Conservation (phyloP, 2,329 filamentous ascomycete genomes). For the Fusarium cicatricum region DNA sequence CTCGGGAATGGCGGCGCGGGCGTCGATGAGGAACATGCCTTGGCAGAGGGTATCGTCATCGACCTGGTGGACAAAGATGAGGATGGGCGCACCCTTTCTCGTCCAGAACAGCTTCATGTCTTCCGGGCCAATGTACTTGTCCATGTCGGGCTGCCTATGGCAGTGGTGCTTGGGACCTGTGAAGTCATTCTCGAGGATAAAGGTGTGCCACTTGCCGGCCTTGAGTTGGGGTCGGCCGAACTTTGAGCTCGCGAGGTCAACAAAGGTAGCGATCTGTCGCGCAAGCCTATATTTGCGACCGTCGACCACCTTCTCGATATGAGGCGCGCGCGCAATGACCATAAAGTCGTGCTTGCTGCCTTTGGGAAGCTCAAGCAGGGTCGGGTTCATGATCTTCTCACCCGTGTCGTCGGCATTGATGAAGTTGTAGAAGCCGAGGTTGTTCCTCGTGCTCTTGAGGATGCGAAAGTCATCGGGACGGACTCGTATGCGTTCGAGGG, state of each 20-base stretch:
- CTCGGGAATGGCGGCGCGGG: slow-evolving; percentile 32
- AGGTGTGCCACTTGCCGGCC: slow-evolving; percentile 31
- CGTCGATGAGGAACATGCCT: slow-evolving; percentile 35
- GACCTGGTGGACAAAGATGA: slow-evolving; percentile 37
- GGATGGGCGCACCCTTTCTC: slow-evolving; percentile 33
- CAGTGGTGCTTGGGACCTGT: slow-evolving; percentile 34
- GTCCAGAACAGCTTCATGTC: slow-evolving; percentile 40
- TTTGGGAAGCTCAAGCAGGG: slow-evolving; percentile 31
- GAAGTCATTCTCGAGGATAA: slow-evolving; percentile 35
- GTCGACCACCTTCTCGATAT: slow-evolving; percentile 31
- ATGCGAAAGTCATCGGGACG: slow-evolving; percentile 28
- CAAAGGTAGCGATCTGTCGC: slow-evolving; percentile 33
- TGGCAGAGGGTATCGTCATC: slow-evolving; percentile 35
- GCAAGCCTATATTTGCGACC: slow-evolving; percentile 33
- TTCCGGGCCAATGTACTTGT: slow-evolving; percentile 38
- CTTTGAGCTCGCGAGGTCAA: slow-evolving; percentile 28
- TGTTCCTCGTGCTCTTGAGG: slow-evolving; percentile 30
- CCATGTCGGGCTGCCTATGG: slow-evolving; percentile 33
- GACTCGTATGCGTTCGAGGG: too few species aligned
- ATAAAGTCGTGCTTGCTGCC: slow-evolving; percentile 35
- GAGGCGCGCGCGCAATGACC: slow-evolving; percentile 32
- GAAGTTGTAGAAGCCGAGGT: slow-evolving; percentile 32
- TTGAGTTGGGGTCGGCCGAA: slow-evolving; percentile 34
- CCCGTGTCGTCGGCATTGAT: slow-evolving; percentile 36
- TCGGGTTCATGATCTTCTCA: slow-evolving; percentile 37